Percentiles rank a stretch among this genome's conserved stretches.
These are phyloP conservation scores for Trebouxia gelatinosa DNA, from an alignment of 163 green algal genomes.

Conservation along the genomic window DNA sequence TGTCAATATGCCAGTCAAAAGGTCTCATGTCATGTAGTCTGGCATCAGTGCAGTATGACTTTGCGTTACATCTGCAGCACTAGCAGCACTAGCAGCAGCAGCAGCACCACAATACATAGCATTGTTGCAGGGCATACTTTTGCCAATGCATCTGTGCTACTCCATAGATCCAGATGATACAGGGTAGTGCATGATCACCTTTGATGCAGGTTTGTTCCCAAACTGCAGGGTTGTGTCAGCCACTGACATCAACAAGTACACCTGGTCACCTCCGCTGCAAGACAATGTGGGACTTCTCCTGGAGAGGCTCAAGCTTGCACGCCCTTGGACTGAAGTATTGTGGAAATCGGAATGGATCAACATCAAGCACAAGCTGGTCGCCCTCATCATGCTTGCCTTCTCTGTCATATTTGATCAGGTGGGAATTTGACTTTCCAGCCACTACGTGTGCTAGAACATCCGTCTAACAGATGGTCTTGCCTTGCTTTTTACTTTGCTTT, in stretches of 20 bases:
- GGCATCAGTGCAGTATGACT: not conserved
- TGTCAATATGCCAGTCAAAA: too few relatives aligned
- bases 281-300: constrained; percentile 23
- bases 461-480: too few relatives aligned
- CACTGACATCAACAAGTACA: constrained; percentile 1
- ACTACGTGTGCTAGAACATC: too few relatives aligned
- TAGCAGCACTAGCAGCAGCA: not conserved
- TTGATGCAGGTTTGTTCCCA: not conserved
- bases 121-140: not conserved
- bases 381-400: constrained; percentile 4
- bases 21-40: too few relatives aligned
- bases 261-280: constrained; percentile 1
- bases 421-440: too few relatives aligned
- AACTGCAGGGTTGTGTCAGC: constrained; percentile 7
- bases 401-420: constrained; percentile 26
- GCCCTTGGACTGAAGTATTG: constrained; percentile 13
- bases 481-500: too few relatives aligned
- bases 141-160: not conserved
- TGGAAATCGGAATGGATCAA: constrained; percentile 19
- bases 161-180: not conserved
- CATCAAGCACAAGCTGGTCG: constrained; percentile 31
- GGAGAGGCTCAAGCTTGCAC: constrained; percentile 1
- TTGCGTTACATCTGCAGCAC: not conserved
- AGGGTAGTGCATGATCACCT: not conserved
- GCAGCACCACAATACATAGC: not conserved